Evolutionary conservation across 768 basidiomycete species (phyloP).

Genomic region (Cystobasidium onofrii): DNA sequence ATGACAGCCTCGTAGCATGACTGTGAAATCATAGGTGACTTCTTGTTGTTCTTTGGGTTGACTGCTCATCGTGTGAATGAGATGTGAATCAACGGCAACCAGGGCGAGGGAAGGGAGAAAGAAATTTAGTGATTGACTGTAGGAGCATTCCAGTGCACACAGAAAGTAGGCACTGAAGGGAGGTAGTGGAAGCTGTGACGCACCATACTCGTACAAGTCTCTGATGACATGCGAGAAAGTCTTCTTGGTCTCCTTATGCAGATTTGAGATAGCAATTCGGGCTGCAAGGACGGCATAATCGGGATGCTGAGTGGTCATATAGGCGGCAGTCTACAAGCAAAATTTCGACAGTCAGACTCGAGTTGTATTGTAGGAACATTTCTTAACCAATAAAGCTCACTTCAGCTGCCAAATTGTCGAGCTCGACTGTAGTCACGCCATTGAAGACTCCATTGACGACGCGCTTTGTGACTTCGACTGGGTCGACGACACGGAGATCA

Average conservation of each 20-base stretch:
- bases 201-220: conserved; percentile 82
- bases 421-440: conserved; percentile 92
- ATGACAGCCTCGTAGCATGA: conserved; percentile 73
- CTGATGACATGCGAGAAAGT: conserved; percentile 83
- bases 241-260: conserved; percentile 99
- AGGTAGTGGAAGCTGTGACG: too few species aligned
- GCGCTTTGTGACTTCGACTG: conserved; percentile 59
- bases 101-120: not conserved
- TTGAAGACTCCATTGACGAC: conserved; percentile 88
- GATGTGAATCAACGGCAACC: not conserved
- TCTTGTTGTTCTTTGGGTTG: conserved; percentile 84
- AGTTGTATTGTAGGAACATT: not conserved
- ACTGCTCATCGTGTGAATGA: conserved; percentile 50
- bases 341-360: not conserved
- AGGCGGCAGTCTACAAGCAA: conserved; percentile 70
- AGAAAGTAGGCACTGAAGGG: conserved; percentile 37
- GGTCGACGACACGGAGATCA: conserved; percentile 81
- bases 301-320: conserved; percentile 63
- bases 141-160: too few species aligned
- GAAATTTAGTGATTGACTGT: too few species aligned
- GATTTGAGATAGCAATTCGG: conserved; percentile 94
- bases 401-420: conserved; percentile 54
- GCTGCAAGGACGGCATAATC: conserved; percentile 98
- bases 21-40: conserved; percentile 84
- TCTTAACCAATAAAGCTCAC: conserved; percentile 50